These are phyloP conservation scores for Sporisorium graminicola DNA, from an alignment of 1,284 basidiomycete species.

Conservation along the genomic window DNA sequence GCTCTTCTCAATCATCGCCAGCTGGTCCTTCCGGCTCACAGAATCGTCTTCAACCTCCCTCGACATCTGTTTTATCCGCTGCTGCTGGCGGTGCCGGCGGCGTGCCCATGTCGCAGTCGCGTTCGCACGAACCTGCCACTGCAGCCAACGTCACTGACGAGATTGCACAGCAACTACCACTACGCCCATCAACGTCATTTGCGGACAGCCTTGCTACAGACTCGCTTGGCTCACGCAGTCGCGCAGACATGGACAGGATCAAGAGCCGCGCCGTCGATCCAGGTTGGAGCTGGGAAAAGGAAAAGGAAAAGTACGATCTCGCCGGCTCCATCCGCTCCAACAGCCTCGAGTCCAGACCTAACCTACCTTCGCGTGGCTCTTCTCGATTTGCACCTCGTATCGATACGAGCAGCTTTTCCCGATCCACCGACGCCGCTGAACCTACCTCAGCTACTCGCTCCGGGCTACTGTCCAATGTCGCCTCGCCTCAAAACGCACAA, in stretches of 20 bases:
- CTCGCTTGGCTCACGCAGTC: constrained; percentile 22
- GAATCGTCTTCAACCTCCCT: constrained; percentile 10
- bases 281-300: constrained; percentile 55
- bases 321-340: constrained; percentile 35
- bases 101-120: constrained; percentile 20
- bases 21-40: constrained; percentile 15
- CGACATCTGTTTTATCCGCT: neutral
- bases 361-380: constrained; percentile 36
- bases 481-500: constrained; percentile 39
- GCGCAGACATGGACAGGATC: constrained; percentile 51
- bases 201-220: constrained; percentile 17
- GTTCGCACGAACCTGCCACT: constrained; percentile 16
- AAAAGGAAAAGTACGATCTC: constrained; percentile 42
- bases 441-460: constrained; percentile 6
- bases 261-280: constrained; percentile 55
- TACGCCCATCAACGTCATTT: constrained; percentile 42
- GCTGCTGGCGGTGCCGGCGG: neutral
- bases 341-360: constrained; percentile 39
- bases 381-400: constrained; percentile 35
- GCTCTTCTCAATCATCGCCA: neutral
- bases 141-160: neutral
- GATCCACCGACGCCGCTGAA: constrained; percentile 8
- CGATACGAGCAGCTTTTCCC: constrained; percentile 23
- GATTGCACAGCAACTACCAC: constrained; percentile 4
- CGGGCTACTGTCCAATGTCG: constrained; percentile 24